Evolutionary conservation across 495 filamentous ascomycete species (phyloP).

Genomic region (Podospora pseudoanserina): DNA sequence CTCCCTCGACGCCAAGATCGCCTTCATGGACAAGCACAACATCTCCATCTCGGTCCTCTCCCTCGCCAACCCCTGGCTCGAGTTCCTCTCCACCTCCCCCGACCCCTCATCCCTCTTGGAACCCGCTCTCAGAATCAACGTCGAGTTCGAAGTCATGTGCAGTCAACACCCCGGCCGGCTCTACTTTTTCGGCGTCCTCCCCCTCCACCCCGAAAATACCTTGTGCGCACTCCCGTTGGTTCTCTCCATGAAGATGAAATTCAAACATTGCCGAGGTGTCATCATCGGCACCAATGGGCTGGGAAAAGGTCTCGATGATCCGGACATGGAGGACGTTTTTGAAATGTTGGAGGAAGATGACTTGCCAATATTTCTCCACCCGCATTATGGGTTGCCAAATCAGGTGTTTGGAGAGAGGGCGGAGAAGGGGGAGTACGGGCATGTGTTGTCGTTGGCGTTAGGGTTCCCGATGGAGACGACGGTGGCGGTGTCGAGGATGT

Average conservation of each 20-base stretch:
- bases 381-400: constrained; percentile 84
- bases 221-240: too few species aligned
- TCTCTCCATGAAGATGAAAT: too few species aligned
- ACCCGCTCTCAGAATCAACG: constrained; percentile 60
- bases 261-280: constrained; percentile 66
- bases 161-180: constrained; percentile 52
- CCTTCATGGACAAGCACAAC: constrained; percentile 80
- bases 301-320: constrained; percentile 79
- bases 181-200: constrained; percentile 79
- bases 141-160: constrained; percentile 71
- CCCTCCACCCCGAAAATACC: constrained; percentile 52
- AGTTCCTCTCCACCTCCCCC: constrained; percentile 61
- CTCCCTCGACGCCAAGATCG: constrained; percentile 66
- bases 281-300: constrained; percentile 86
- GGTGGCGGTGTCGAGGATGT: constrained; percentile 85
- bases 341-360: constrained; percentile 58
- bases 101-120: constrained; percentile 42
- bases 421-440: constrained; percentile 61
- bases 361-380: constrained; percentile 78
- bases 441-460: constrained; percentile 80
- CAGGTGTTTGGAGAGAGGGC: constrained; percentile 71
- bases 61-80: constrained; percentile 94
- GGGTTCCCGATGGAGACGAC: constrained; percentile 95
- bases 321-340: constrained; percentile 65
- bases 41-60: constrained; percentile 84